phyloP scores from a whole-genome alignment of 108 stramenopile species.

The Pseudonitzschia pungens region DNA sequence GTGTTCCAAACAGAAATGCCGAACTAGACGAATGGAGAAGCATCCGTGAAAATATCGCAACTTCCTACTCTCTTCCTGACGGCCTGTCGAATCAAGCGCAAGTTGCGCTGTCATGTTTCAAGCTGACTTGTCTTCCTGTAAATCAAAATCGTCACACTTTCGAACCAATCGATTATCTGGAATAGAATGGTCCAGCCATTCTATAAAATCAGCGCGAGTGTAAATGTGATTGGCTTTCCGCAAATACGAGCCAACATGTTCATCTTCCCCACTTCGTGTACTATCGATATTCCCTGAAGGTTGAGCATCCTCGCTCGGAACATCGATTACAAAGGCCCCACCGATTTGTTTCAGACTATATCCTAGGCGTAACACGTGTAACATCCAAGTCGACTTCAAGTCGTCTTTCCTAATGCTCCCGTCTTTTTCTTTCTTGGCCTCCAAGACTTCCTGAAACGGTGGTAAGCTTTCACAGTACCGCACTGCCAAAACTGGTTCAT shows the following conservation, averaged over 20 bases:
- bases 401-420: background rate
- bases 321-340: slow-evolving; percentile 64
- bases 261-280: background rate
- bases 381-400: slow-evolving; percentile 49
- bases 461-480: slow-evolving; percentile 65
- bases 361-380: slow-evolving; percentile 59
- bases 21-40: too few species aligned
- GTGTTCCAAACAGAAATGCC: too few species aligned
- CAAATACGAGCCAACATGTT: background rate
- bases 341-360: slow-evolving; percentile 61
- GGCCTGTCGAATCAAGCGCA: too few species aligned
- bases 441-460: slow-evolving; percentile 69
- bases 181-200: background rate
- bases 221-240: background rate
- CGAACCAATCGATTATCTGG: background rate
- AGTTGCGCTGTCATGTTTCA: too few species aligned
- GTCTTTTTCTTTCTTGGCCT: slow-evolving; percentile 66
- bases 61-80: too few species aligned
- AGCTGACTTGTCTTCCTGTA: background rate
- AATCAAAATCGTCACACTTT: slow-evolving; percentile 1
- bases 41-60: too few species aligned
- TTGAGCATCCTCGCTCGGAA: slow-evolving; percentile 11
- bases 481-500: slow-evolving; percentile 75
- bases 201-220: background rate
- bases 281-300: background rate